Percentiles rank a stretch among this genome's conserved stretches.
These are phyloP conservation scores for Erysimum cheiri DNA, from an alignment of 441 rosid species.

Conservation along the genomic window DNA sequence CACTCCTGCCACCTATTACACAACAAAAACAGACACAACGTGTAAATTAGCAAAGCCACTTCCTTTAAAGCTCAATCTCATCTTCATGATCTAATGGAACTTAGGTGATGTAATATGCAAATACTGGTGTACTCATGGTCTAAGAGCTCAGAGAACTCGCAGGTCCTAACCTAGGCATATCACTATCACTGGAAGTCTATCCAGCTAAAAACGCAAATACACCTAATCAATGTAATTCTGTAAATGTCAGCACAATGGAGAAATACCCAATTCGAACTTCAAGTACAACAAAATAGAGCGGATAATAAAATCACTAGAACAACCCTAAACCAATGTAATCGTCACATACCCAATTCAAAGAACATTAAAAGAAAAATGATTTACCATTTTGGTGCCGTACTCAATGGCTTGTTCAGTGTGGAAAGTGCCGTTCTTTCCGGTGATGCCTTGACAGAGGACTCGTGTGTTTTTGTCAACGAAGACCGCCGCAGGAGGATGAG, in stretches of 20 bases:
- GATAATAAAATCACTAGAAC: background rate
- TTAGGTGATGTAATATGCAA: background rate
- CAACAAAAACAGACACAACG: background rate
- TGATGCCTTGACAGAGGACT: conserved; percentile 93
- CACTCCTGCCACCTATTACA: conserved; percentile 85
- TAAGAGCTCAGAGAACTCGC: background rate
- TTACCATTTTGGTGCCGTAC: conserved; percentile 97
- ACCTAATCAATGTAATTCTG: background rate
- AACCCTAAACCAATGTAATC: conserved; percentile 2
- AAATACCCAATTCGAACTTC: background rate
- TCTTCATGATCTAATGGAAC: conserved; percentile 1
- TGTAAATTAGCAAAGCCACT: conserved; percentile 11
- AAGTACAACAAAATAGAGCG: background rate
- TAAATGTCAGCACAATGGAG: background rate
- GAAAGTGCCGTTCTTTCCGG: conserved; percentile 95
- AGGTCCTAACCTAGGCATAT: background rate
- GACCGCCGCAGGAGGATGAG: conserved; percentile 73
- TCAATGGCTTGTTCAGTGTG: conserved; percentile 99
- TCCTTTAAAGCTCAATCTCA: conserved; percentile 20
- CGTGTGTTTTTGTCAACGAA: conserved; percentile 92
- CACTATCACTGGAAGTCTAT: background rate
- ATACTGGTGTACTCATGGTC: background rate
- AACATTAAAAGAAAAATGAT: background rate
- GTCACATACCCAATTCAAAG: background rate
- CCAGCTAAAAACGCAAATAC: background rate